These are phyloP conservation scores for Gymnopus androsaceus DNA, from an alignment of 1,284 basidiomycete species.

Conservation along the genomic window DNA sequence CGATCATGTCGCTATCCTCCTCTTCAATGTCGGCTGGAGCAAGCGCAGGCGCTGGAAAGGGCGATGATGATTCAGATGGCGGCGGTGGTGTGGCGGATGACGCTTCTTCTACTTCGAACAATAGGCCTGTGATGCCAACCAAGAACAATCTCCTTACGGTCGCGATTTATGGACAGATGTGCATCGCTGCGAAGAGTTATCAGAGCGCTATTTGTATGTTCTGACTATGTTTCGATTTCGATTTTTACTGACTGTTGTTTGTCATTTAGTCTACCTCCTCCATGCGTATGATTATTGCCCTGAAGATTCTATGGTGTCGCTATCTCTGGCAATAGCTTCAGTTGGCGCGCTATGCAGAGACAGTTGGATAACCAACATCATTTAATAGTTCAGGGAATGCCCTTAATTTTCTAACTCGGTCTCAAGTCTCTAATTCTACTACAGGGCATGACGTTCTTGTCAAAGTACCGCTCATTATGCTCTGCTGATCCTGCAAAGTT, in stretches of 20 bases:
- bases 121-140: constrained; percentile 52
- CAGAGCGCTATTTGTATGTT: constrained; percentile 83
- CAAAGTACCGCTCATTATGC: constrained; percentile 68
- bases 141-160: constrained; percentile 76
- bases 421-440: not conserved
- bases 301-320: constrained; percentile 83
- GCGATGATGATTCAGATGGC: constrained; percentile 13
- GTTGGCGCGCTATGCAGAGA: constrained; percentile 90
- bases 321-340: constrained; percentile 82
- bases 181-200: constrained; percentile 83
- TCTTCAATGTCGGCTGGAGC: constrained; percentile 14
- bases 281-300: constrained; percentile 86
- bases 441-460: constrained; percentile 82
- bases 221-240: constrained; percentile 1
- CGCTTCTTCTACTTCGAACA: constrained; percentile 5
- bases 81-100: not conserved
- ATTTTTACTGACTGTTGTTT: constrained; percentile 3
- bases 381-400: constrained; percentile 72
- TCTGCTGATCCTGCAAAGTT: constrained; percentile 46
- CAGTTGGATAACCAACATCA: constrained; percentile 95
- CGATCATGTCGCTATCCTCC: constrained; percentile 21
- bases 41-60: constrained; percentile 12
- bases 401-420: no score
- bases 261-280: constrained; percentile 74
- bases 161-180: constrained; percentile 86